These are phyloP conservation scores for Microbotryomycetes sp. DNA, from an alignment of 1,284 basidiomycete genomes.

Conservation along the genomic window DNA sequence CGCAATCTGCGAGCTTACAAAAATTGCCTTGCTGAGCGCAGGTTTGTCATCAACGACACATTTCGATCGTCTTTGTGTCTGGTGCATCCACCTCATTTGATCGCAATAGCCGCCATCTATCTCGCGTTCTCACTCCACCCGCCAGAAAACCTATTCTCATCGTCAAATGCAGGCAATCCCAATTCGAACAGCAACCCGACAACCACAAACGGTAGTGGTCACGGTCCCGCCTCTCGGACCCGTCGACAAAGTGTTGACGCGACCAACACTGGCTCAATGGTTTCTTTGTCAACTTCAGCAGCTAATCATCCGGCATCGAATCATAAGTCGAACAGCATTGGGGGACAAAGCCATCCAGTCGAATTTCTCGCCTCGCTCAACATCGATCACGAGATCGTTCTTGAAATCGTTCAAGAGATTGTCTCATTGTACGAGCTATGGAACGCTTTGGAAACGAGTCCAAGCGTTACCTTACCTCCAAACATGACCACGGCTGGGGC, in stretches of 20 bases:
- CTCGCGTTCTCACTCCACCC: slow-evolving; percentile 59
- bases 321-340: background rate
- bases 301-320: slow-evolving; percentile 39
- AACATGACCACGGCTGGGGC: background rate
- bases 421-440: slow-evolving; percentile 80
- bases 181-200: background rate
- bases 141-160: slow-evolving; percentile 34
- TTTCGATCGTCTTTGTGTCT: slow-evolving; percentile 86
- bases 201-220: background rate
- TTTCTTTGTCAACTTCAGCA: slow-evolving; percentile 10
- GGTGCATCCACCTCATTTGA: slow-evolving; percentile 85
- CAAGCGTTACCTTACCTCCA: background rate
- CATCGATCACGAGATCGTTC: slow-evolving; percentile 70
- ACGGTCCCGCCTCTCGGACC: slow-evolving; percentile 6
- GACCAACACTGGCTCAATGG: slow-evolving; percentile 41
- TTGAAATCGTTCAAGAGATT: slow-evolving; percentile 87
- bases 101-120: slow-evolving; percentile 85
- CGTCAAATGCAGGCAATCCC: background rate
- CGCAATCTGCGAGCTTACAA: background rate
- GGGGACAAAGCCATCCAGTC: slow-evolving; percentile 52
- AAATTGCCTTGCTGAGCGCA: slow-evolving; percentile 38
- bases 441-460: slow-evolving; percentile 57
- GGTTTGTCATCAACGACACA: slow-evolving; percentile 95
- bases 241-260: slow-evolving; percentile 16
- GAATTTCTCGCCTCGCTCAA: slow-evolving; percentile 79